Base-by-base conservation (phyloP, 345 rosid species). In the Lepidium didymum region DNA sequence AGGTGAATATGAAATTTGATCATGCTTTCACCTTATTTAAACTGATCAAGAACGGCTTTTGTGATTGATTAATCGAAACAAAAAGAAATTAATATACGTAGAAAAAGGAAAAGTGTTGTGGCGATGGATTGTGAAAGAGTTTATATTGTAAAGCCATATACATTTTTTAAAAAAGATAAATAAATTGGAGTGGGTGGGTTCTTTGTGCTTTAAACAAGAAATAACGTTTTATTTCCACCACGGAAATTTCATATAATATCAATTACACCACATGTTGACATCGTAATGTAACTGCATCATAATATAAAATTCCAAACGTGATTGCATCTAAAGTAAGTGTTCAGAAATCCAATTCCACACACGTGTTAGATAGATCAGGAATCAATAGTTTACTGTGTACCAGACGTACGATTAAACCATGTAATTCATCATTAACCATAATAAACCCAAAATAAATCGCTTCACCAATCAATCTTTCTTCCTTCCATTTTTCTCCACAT, bases 191-290 rank as follows among this genome's bases (percentile, higher is more conserved):
- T 73, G 67, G 72, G 66, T 65, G 67, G 54, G 47, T 66, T 73
- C 67, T 73, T 58, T 73, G 72, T 73, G 77, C 77, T 73, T 73
- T 73, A 73, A 65, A 66, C 40, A 49, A 19, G 21, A 19, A 2
- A 19, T 1, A 19, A 19, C 2, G 21, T 19, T 19, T 2, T 19
- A 19, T 19, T 19, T 19, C 21, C 21, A 19, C 21, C 1, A 19
- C 21, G 2, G 2, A 19, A 19, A 19, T 19, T 19, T 19, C 21
- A 19, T 19, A 19, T 19, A 19, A 19, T 19, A 19, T 19, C 21
- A 19, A 19, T 19, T 19, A 19, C 21, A 19, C 21, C 2, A 19
- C 2, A 19, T 19, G 21, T 19, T 19, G 2, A 2, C 21, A 19
- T 19, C 1, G 2, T 19, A 19, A 19, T 19, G 1, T 2, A 19